A percentile compares a stretch with the other conserved stretches of the same genome.
Evolutionary conservation across 2,329 filamentous ascomycete genomes (phyloP).

Genomic region (Talaromyces funiculosus): DNA sequence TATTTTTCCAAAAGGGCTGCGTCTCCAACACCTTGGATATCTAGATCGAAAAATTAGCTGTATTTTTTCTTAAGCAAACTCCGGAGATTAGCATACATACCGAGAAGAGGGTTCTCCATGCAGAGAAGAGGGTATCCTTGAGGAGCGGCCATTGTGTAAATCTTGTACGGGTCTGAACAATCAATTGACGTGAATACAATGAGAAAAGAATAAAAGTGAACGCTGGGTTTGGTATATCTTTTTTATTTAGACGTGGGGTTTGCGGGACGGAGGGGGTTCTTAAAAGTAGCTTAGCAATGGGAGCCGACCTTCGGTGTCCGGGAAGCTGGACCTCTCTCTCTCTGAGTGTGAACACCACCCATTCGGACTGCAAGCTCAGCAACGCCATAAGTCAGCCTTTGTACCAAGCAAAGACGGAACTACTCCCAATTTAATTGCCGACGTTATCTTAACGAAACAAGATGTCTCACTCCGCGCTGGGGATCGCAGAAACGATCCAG

Average conservation of each 20-base stretch:
- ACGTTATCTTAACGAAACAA: too few relatives aligned
- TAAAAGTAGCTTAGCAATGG: background rate
- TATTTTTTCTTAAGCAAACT: background rate
- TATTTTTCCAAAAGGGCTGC: slow-evolving; percentile 87
- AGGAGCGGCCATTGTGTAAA: slow-evolving; percentile 58
- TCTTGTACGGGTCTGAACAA: background rate
- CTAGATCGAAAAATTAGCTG: slow-evolving; percentile 39
- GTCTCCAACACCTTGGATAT: slow-evolving; percentile 83
- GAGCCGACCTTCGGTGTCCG: slow-evolving; percentile 14
- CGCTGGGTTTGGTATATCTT: background rate
- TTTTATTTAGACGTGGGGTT: slow-evolving; percentile 10
- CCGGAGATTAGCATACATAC: slow-evolving; percentile 44
- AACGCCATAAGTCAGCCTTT: background rate
- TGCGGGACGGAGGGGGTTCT: slow-evolving; percentile 4
- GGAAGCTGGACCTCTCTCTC: background rate
- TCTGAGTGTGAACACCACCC: background rate
- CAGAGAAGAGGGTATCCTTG: slow-evolving; percentile 86
- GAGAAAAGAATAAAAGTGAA: background rate
- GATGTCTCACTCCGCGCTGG: slow-evolving; percentile 44
- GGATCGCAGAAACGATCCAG: slow-evolving; percentile 75
- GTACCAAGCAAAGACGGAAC: background rate
- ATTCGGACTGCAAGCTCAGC: background rate
- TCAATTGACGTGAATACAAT: background rate
- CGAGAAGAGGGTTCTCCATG: slow-evolving; percentile 95
- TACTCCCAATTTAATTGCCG: slow-evolving; percentile 1